Conservation (phyloP, 495 filamentous ascomycete species). For the Lentithecium fluviatile region DNA sequence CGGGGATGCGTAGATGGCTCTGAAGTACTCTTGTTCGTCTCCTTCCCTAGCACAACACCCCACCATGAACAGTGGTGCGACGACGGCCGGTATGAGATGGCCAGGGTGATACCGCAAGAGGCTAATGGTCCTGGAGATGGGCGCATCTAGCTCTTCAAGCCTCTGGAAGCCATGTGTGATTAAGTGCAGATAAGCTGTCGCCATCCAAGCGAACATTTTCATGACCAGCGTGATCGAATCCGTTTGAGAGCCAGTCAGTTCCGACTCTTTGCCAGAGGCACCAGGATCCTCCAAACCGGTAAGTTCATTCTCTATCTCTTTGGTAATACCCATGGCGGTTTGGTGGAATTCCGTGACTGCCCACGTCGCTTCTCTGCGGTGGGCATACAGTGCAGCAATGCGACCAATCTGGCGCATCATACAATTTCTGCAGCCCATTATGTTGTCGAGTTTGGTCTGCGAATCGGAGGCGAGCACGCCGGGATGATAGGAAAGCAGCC, state of each 20-base stretch:
- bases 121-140: no score
- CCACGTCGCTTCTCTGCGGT: background rate
- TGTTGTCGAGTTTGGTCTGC: background rate
- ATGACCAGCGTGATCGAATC: background rate
- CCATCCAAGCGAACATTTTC: background rate
- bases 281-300: no score
- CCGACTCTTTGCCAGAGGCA: no score
- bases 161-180: background rate
- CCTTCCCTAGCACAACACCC: no score
- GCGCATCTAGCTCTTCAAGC: background rate
- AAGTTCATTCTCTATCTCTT: no score
- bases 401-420: background rate
- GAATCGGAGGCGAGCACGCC: background rate
- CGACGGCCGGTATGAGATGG: no score
- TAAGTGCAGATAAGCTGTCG: background rate
- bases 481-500: background rate
- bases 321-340: no score
- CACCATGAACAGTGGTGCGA: no score
- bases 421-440: background rate
- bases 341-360: no score
- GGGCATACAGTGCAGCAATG: background rate
- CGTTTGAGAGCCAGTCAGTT: no score
- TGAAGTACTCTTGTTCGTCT: background rate
- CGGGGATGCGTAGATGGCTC: conserved; percentile 28
- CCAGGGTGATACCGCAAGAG: no score